Base-by-base conservation (phyloP, 805 yeast species). In the Candida ipomoeae region DNA sequence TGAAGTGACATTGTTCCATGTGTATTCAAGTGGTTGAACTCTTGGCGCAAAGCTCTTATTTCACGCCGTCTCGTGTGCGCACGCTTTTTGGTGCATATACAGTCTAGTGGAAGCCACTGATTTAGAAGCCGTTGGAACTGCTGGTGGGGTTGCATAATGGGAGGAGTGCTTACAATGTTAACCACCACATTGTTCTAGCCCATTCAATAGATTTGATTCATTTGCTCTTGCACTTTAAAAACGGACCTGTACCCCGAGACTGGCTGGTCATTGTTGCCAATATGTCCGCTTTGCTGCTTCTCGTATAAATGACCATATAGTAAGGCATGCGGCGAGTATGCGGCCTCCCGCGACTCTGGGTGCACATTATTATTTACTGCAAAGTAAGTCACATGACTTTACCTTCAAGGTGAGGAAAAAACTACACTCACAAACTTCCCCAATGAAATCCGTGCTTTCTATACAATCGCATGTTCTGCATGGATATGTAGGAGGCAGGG, bases 401-500 rank as follows among this genome's bases (percentile, higher is more conserved):
- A 23, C 13, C 6, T 31, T n/a, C 31, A 21, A 35, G 11, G 40
- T 17, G 40, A 44, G 46, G 20, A 44, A 44, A 44, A 34, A 17
- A 15, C 13, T 15, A 5, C 14, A 15, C 15, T 15, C 34, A 23
- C 40, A 15, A 15, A 21, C 34, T 21, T 36, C 33, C 40, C 11
- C 31, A 38, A 57, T 60, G 66, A 64, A 59, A 47, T 50, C 65
- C 21, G 65, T 81, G 0, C 68, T 83, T 5, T 78, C 85, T 0
- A 72, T 83, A 3, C 87, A 82, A 58, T 89, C 96, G 3, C 97
- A 94, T 66, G 98, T 94, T 1, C 90, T 83, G 2, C 98, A 92
- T 64, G 99, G 99, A 2, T 86, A 89, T 61, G 99, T 94, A 1
- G 99, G 99, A 1, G 90, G 90, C 65, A 80, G 84, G 50, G 96